Evolutionary conservation across 805 yeast genomes (phyloP), one percentile per base, ranked within the genome.

Genomic region (Candida glaebosa): DNA sequence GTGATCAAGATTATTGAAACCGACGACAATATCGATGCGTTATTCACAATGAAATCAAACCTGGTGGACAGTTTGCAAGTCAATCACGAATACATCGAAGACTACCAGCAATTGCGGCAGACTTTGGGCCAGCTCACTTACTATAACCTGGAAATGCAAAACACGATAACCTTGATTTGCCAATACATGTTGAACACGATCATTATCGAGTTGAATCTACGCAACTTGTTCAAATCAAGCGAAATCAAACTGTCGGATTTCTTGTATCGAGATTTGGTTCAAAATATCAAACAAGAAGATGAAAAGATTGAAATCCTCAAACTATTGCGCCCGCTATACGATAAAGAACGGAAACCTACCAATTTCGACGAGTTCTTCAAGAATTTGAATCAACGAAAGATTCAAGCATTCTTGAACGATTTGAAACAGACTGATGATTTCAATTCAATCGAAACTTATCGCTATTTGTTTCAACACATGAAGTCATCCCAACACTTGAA

Each of bases 401-500:
- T 49, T 5, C 25, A 18, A 6, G 36, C 36, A 4, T 34, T 58
- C 18, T 19, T 56, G 3, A 41, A 45, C 8, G 39, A 41, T 3
- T 38, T 54, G 7, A 42, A 47, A 18, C 7, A 19, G 2, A 38
- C 49, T 5, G 58, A 53, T 17, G 17, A 43, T 14, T 65, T 64
- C 40, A 52, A 49, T 30, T 56, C 62, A 14, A 26, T 51, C 4
- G 57, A 53, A 26, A 49, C 48, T 40, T 53, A 49, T 36, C 43
- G 70, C 31, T 41, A 42, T 12, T 51, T 53, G 20, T 60, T 62
- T 42, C 48, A 47, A 36, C 43, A 51, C 35, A 48, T 48, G 50
- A 63, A 62, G 37, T 61, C 70, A 5, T 61, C 63, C 0, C 59
- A 63, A 22, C 58, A 54, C 46, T 53, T 65, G 28, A 65, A 61